Conservation (phyloP, 192 early-diverging fungal species). For the Rhizophlyctis rosea region DNA sequence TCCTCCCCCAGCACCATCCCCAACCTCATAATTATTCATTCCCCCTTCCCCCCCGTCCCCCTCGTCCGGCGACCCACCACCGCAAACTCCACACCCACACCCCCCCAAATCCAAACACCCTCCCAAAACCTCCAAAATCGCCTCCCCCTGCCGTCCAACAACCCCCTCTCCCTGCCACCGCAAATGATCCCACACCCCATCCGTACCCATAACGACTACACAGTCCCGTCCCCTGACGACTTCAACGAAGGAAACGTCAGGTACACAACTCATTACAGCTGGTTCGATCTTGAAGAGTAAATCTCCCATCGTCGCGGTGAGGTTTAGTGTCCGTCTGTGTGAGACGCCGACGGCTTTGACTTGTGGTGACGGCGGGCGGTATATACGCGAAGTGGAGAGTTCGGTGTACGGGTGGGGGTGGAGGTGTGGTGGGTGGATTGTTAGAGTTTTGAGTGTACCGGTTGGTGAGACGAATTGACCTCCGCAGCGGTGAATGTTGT, state of each 20-base stretch:
- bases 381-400: constrained; percentile 47
- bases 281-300: constrained; percentile 61
- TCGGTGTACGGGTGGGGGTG: constrained; percentile 42
- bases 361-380: constrained; percentile 42
- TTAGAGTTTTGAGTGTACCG: constrained; percentile 34
- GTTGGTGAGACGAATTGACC: constrained; percentile 53
- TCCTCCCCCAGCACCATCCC: not conserved
- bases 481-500: constrained; percentile 43
- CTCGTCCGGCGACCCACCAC: not conserved
- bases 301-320: constrained; percentile 63
- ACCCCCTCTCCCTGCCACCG: constrained; percentile 5
- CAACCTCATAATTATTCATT: not conserved
- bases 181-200: constrained; percentile 64
- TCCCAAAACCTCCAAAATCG: not conserved
- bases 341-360: constrained; percentile 52
- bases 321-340: constrained; percentile 55
- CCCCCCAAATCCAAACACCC: not conserved
- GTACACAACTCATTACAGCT: constrained; percentile 43
- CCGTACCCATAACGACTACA: constrained; percentile 49
- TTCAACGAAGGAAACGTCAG: constrained; percentile 49
- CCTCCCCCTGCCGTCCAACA: not conserved
- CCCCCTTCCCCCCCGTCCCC: not conserved
- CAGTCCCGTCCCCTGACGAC: constrained; percentile 37
- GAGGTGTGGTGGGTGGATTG: constrained; percentile 18
- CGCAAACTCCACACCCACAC: not conserved